Percentiles rank a stretch among this genome's conserved stretches.
phyloP scores from a whole-genome alignment of 805 yeast genomes.

The Ogataea degrootiae region DNA sequence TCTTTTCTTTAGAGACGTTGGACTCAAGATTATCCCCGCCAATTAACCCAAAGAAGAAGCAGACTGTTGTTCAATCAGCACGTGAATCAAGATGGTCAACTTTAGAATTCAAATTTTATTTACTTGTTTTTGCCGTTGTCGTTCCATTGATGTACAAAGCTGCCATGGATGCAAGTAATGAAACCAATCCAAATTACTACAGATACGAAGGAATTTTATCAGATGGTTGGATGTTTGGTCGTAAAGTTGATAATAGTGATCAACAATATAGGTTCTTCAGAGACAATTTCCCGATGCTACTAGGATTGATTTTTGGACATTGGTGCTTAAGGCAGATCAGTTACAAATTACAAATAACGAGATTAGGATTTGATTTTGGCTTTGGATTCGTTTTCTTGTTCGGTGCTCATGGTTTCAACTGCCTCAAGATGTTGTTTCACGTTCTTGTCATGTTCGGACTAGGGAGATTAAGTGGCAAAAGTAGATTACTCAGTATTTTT shows the following conservation, averaged over 20 bases:
- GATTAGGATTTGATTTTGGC: slow-evolving; percentile 62
- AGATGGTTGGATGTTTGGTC: slow-evolving; percentile 85
- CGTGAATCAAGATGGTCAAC: slow-evolving; percentile 65
- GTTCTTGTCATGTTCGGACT: slow-evolving; percentile 48
- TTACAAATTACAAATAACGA: slow-evolving; percentile 23
- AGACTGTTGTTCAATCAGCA: slow-evolving; percentile 27
- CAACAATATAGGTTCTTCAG: slow-evolving; percentile 84
- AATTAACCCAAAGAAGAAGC: slow-evolving; percentile 29
- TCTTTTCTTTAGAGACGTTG: slow-evolving; percentile 48
- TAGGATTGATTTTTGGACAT: slow-evolving; percentile 54
- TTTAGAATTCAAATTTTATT: slow-evolving; percentile 67
- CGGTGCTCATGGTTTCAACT: slow-evolving; percentile 78
- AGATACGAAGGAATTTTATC: slow-evolving; percentile 56
- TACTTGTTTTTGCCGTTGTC: slow-evolving; percentile 54
- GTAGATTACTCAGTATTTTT: slow-evolving; percentile 35
- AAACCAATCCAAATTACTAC: slow-evolving; percentile 67
- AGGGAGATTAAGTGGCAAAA: slow-evolving; percentile 33
- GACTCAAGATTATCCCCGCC: slow-evolving; percentile 48
- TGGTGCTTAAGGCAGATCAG: slow-evolving; percentile 41
- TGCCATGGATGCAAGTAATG: slow-evolving; percentile 76
- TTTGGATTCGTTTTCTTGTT: slow-evolving; percentile 67
- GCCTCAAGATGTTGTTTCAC: slow-evolving; percentile 57
- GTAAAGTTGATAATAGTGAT: slow-evolving; percentile 91
- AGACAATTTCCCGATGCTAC: slow-evolving; percentile 64
- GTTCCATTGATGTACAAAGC: slow-evolving; percentile 82